Evolutionary conservation across 257 asterid species (phyloP).

Genomic region (Scutellaria galericulata): DNA sequence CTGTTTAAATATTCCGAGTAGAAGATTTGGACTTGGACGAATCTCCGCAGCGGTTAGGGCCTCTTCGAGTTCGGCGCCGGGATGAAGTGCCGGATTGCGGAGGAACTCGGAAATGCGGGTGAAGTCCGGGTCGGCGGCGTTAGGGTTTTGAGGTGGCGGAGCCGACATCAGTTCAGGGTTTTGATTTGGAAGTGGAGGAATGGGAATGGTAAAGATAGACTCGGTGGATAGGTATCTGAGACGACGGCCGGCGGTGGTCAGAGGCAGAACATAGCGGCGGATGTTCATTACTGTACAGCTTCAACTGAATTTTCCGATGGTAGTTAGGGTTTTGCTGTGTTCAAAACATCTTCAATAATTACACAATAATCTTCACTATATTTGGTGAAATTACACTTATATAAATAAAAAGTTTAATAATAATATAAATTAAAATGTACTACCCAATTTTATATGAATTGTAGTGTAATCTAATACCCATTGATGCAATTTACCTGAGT

Average conservation of each 20-base stretch:
- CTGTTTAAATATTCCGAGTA: slow-evolving; percentile 55
- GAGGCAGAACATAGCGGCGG: slow-evolving; percentile 46
- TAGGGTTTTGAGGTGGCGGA: slow-evolving; percentile 42
- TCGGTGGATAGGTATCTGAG: slow-evolving; percentile 41
- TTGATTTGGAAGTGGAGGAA: slow-evolving; percentile 39
- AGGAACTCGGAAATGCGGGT: slow-evolving; percentile 55
- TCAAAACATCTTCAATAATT: too few relatives aligned
- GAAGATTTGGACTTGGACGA: slow-evolving; percentile 45
- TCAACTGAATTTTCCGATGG: slow-evolving; percentile 20
- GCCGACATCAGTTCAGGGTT: slow-evolving; percentile 31
- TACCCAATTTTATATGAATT: too few relatives aligned
- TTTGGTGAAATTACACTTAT: too few relatives aligned
- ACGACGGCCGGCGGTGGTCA: slow-evolving; percentile 39
- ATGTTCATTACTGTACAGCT: slow-evolving; percentile 36
- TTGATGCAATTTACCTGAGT: too few relatives aligned
- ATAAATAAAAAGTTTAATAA: too few relatives aligned
- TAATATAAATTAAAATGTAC: too few relatives aligned
- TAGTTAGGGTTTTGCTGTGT: too few relatives aligned
- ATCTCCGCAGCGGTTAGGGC: slow-evolving; percentile 52
- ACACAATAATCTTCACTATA: too few relatives aligned
- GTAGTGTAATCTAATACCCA: too few relatives aligned
- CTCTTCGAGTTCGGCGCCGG: slow-evolving; percentile 65
- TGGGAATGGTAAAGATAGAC: slow-evolving; percentile 45
- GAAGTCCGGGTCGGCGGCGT: slow-evolving; percentile 43
- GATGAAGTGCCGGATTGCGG: slow-evolving; percentile 42